phyloP scores from a whole-genome alignment of 2,329 filamentous ascomycete genomes.

The Neodidymelliopsis sp. region DNA sequence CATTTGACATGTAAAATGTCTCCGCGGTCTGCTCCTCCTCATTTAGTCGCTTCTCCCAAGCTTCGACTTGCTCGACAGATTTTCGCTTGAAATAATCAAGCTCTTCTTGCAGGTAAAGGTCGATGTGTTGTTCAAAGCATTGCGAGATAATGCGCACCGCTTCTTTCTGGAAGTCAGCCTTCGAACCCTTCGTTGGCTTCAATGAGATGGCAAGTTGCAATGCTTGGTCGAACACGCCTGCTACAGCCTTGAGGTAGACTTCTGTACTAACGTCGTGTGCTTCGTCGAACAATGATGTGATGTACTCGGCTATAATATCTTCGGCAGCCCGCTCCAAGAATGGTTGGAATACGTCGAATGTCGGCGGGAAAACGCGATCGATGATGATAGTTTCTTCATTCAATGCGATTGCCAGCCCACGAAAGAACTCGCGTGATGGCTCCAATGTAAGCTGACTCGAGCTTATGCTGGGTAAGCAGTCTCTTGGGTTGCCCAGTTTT shows the following conservation, averaged over 20 bases:
- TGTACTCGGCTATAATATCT: conserved; percentile 83
- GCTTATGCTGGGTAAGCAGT: conserved; percentile 76
- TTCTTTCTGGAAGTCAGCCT: conserved; percentile 67
- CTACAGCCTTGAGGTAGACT: conserved; percentile 84
- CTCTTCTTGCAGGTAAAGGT: conserved; percentile 91
- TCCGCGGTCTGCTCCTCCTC: conserved; percentile 91
- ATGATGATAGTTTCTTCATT: conserved; percentile 86
- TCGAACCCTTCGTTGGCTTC: conserved; percentile 69
- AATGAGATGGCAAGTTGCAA: conserved; percentile 78
- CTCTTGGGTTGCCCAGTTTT: conserved; percentile 75
- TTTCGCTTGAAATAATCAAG: conserved; percentile 81
- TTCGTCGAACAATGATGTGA: conserved; percentile 86
- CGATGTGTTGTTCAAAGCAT: conserved; percentile 91
- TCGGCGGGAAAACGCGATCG: conserved; percentile 78
- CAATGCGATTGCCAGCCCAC: conserved; percentile 73
- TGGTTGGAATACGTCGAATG: conserved; percentile 73
- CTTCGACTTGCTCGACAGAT: conserved; percentile 77
- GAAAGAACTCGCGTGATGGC: conserved; percentile 83
- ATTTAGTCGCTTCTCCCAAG: conserved; percentile 90
- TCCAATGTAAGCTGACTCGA: conserved; percentile 75
- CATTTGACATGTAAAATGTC: conserved; percentile 93
- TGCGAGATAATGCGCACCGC: conserved; percentile 72
- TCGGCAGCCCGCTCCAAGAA: conserved; percentile 85
- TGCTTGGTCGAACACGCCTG: conserved; percentile 86
- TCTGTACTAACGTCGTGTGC: conserved; percentile 77